These are phyloP conservation scores for Thielaviopsis cerberus DNA, from an alignment of 2,329 filamentous ascomycete genomes.

Conservation along the genomic window DNA sequence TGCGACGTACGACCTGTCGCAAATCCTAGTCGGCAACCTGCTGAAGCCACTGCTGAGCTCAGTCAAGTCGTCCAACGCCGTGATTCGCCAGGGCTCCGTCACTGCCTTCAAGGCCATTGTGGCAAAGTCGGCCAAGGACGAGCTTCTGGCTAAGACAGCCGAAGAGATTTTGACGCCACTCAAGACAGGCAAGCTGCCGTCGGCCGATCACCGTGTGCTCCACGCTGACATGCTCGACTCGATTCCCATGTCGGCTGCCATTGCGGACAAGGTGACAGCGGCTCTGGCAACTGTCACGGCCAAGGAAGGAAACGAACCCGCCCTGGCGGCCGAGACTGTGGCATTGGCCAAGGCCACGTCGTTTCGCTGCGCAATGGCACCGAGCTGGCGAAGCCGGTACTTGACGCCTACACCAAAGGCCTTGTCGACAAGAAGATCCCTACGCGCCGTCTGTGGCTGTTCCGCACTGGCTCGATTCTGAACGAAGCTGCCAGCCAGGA, in stretches of 20 bases:
- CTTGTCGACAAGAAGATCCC: constrained; percentile 67
- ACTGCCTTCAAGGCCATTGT: constrained; percentile 57
- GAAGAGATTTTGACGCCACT: constrained; percentile 65
- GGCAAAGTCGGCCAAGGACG: constrained; percentile 36
- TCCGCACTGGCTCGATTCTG: constrained; percentile 54
- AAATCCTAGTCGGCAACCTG: constrained; percentile 50
- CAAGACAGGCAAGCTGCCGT: constrained; percentile 66
- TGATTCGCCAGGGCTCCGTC: constrained; percentile 58
- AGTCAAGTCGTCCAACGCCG: constrained; percentile 70
- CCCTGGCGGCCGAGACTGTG: constrained; percentile 55
- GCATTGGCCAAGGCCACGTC: constrained; percentile 48
- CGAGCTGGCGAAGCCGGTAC: constrained; percentile 44
- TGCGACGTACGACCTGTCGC: constrained; percentile 54
- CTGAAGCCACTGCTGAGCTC: constrained; percentile 79
- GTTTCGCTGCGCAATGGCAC: constrained; percentile 40
- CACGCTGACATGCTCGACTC: constrained; percentile 64
- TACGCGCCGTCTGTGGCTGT: constrained; percentile 62
- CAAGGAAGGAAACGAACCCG: constrained; percentile 80
- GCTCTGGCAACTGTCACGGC: constrained; percentile 49
- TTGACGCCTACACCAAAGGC: constrained; percentile 63
- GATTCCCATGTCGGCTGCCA: constrained; percentile 38
- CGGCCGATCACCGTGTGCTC: constrained; percentile 65
- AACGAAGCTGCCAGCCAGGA: constrained; percentile 23
- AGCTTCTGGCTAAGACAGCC: constrained; percentile 45
- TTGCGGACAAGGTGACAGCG: constrained; percentile 47